Evolutionary conservation across 352 stramenopile genomes (phyloP), one percentile per base, ranked within the genome.

Genomic region (Phytophthora uliginosa): DNA sequence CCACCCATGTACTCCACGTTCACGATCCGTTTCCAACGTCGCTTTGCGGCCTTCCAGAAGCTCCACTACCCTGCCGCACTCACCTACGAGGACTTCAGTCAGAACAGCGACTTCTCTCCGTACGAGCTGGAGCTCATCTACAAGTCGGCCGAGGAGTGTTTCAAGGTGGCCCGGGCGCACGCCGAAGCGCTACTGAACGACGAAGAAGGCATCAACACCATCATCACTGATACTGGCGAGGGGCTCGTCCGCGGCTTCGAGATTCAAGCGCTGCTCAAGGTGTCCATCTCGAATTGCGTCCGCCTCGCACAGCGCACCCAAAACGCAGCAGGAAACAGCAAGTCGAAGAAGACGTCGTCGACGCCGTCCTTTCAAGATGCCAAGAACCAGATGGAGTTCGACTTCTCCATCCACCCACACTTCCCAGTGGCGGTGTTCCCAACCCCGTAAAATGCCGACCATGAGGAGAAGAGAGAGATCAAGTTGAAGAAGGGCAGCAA

Each of bases 81-180:
- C 13, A 83, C 75, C 7, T 90, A 89, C 67, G 88, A 93, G 2
- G 88, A 96, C 58, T 93, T 83, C 50, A 66, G 76, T 45, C 74
- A 91, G 65, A 96, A 95, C 78, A 93, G 82, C 64, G 87, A 95
- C 57, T 96, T 96, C 61, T 89, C 86, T 59, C 73, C 69, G 26
- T 96, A 92, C 71, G 72, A 88, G 15, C 61, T 90, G 8, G 78
- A 90, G 33, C 68, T 96, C 51, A 90, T 96, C 60, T 94, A 93
- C 81, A 91, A 93, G 59, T 96, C 90, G 38, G 83, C 79, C 0
- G 90, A 96, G 59, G 88, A 96, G 66, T 96, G 90, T 48, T 96
- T 95, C 77, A 95, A 95, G 63, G 73, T 81, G 8, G 84, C 84
- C 4, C 88, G 83, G 6, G 54, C 36, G 15, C 77, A 91, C 50